Evolutionary conservation across 805 yeast genomes (phyloP), one percentile per base, ranked within the genome.

Genomic region (Ogataea thermomethanolica): DNA sequence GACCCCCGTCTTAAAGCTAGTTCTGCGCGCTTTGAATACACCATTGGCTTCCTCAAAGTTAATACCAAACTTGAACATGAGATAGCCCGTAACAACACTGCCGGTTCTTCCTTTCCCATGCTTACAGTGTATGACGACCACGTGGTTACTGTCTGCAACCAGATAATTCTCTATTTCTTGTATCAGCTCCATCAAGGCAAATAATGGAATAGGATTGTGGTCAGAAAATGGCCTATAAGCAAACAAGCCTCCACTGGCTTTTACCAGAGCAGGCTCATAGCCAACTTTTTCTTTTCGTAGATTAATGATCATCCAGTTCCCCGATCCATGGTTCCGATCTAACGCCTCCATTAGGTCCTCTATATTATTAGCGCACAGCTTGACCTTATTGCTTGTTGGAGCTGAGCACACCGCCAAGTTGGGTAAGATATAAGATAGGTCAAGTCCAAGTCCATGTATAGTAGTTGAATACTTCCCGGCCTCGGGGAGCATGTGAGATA

Each of bases 31-130:
- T 2, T 83, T 76, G 56, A 83, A 89, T 7, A 68, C 42, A 0
- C 58, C 59, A 29, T 74, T 66, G 1, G 89, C 85, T 13, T 66
- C 69, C 2, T 64, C 59, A 10, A 71, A 64, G 0, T 69, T 45
- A 39, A 67, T 39, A 2, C 33, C 35, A 2, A 62, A 57, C 36
- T 61, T 56, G 37, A 67, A 69, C 76, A 89, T 81, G 46, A 90
- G 59, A 54, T 78, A 84, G 0, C 89, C 86, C 44, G 85, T 77
- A 6, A 76, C 74, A 1, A 87, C 62, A 1, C 89, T 72, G 0
- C 98, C 97, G 0, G 95, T 81, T 21, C 98, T 67, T 0, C 98
- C 98, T 61, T 88, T 89, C 0, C 98, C 98, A 48, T 86, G 85
- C 54, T 84, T 80, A 58, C 98, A 91, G 57, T 91, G 97, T 7